These are phyloP conservation scores for Vitellaria paradoxa DNA, from an alignment of 179 eudicot species.

Conservation along the genomic window DNA sequence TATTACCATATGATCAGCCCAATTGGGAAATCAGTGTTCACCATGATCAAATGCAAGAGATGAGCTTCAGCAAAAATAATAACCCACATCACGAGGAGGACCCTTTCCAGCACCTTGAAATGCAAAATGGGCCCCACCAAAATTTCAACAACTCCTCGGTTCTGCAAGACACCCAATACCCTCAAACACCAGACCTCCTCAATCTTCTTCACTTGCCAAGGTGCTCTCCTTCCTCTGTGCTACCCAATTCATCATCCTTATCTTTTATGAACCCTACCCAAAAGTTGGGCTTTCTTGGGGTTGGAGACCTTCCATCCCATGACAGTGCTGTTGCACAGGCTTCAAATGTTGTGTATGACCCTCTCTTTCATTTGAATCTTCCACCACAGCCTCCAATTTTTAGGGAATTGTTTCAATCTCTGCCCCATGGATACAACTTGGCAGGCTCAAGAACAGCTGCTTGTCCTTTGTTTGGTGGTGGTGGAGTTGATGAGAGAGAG, in stretches of 20 bases:
- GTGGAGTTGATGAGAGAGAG: conserved; percentile 40
- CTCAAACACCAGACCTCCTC: conserved; percentile 36
- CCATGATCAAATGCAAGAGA: conserved; percentile 16
- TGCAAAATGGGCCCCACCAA: conserved; percentile 17
- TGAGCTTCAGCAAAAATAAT: conserved; percentile 2
- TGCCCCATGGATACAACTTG: conserved; percentile 46
- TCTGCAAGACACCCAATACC: conserved; percentile 25
- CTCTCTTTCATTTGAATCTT: conserved; percentile 59
- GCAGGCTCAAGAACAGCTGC: conserved; percentile 23
- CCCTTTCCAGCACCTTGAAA: background rate
- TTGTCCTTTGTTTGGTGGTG: conserved; percentile 46
- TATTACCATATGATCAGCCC: conserved; percentile 16
- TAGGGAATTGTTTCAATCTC: conserved; percentile 59
- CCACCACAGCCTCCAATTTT: conserved; percentile 67
- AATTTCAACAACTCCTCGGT: background rate
- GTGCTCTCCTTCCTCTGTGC: conserved; percentile 24
- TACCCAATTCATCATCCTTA: conserved; percentile 33
- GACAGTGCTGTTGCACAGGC: conserved; percentile 19
- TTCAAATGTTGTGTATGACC: conserved; percentile 39
- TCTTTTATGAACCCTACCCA: conserved; percentile 30
- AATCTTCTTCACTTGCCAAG: conserved; percentile 28
- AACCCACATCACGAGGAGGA: background rate
- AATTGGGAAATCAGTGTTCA: conserved; percentile 11
- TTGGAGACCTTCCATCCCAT: conserved; percentile 19
- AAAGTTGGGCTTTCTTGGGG: conserved; percentile 40